Evolutionary conservation across 495 filamentous ascomycete species (phyloP), one percentile per base, ranked within the genome.

Genomic region (Tetracladium setigerum): DNA sequence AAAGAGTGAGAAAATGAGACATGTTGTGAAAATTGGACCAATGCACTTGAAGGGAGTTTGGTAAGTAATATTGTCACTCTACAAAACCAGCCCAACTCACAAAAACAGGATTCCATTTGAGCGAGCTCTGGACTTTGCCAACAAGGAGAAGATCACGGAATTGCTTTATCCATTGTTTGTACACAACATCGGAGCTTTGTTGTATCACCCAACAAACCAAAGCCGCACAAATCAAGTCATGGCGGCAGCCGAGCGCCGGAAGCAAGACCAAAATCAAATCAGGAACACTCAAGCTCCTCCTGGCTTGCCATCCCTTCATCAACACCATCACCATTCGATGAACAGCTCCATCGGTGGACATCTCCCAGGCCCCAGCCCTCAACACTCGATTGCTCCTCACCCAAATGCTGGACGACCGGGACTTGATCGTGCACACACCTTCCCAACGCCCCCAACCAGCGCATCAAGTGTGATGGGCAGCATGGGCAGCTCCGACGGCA

Each of bases 41-140:
- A 98, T 98, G 92, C 92, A 98, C 61, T 69, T 98, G 19, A 98
- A 98, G 67, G 92, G 92, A 58, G 92, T 98, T 47, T 98, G 92
- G 92, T 97, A 78, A 65, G 90, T 65, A 38, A 32, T 27, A 41
- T n/a, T 14, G 12, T 27, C 22, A 3, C 22, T 7, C 22, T 27
- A 27, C 22, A 27, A 27, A 27, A 27, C 7, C 22, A 27, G 50
- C 30, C 17, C 9, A 41, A 38, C 50, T 62, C 44, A 59, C 47
- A 32, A 19, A 18, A 41, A 15, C 55, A 96, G 91, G 91, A 98
- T 98, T 60, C 92, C 92, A 8, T 98, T 94, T 55, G 94, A 97
- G 49, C 80, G 94, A 44, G 92, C 92, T 2, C 69, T 98, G 35
- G 92, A 98, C 54, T 98, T 98, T 60, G 94, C 92, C 33, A 98